Evolutionary conservation across 2,329 filamentous ascomycete species (phyloP), one percentile per base, ranked within the genome.

Genomic region (Stemphylium beticola): DNA sequence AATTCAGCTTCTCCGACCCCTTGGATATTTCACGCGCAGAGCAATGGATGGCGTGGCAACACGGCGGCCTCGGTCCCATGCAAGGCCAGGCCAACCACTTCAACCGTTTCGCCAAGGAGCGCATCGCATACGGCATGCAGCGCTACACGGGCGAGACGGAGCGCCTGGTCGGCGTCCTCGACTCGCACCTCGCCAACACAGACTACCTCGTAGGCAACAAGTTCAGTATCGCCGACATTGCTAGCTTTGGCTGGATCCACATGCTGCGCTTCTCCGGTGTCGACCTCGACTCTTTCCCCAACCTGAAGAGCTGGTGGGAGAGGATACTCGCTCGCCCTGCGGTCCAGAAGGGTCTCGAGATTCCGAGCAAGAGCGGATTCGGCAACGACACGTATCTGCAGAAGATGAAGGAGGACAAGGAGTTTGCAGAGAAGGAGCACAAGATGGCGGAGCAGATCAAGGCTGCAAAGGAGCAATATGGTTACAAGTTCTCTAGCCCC

Each of bases 11-110:
- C 72, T 71, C 68, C 18, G 79, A 83, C 31, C 73, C 77, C 38
- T 74, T 80, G 38, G 78, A 83, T 62, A 57, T 79, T 33, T 76
- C 74, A 6, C 67, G 76, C 34, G 78, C 77, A 36, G 83, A 86
- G 76, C 82, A 85, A 70, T 89, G 86, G 87, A 81, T 87, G 58
- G 82, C 83, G 34, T 89, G 85, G 85, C 78, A 79, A 65, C 77
- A 79, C 49, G 78, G 76, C 12, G 76, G 76, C 15, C 65, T 78
- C 4, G 77, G 74, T 46, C 73, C 74, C 1, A 77, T 78, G 77
- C 78, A 80, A 53, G 77, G 76, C 17, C 69, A 75, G 52, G 73
- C 73, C 15, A 75, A 74, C 61, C 72, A 76, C 49, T 76, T 75
- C 69, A 74, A 74, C 57, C 73, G 78, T 33, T 69, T 77, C 18